Percentiles rank a stretch among this genome's conserved stretches.
phyloP scores from a whole-genome alignment of 2,329 filamentous ascomycete genomes.

The Fusarium longipes region DNA sequence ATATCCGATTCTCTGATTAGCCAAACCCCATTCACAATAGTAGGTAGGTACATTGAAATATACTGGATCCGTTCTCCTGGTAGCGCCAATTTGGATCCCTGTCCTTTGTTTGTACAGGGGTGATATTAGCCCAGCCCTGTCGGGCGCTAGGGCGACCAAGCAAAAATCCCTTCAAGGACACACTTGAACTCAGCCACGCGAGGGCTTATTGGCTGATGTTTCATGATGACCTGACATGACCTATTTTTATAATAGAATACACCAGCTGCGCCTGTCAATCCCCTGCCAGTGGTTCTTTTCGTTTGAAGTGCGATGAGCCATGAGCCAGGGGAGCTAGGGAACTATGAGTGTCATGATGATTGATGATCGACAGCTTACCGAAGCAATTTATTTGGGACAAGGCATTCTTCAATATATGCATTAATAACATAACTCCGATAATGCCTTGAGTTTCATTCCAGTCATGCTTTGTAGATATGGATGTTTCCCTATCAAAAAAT shows the following conservation, averaged over 20 bases:
- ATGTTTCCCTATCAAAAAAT: not conserved
- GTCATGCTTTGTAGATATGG: not conserved
- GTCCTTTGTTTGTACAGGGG: slow-evolving; percentile 15
- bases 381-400: slow-evolving; percentile 23
- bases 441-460: slow-evolving; percentile 19
- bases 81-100: slow-evolving; percentile 30
- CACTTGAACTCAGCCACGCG: slow-evolving; percentile 26
- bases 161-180: slow-evolving; percentile 10
- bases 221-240: slow-evolving; percentile 26
- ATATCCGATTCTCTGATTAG: not conserved
- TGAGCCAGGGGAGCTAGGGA: too few relatives aligned
- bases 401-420: slow-evolving; percentile 21
- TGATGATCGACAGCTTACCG: slow-evolving; percentile 24
- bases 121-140: slow-evolving; percentile 31
- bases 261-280: slow-evolving; percentile 24
- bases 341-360: slow-evolving; percentile 12
- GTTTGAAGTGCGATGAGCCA: slow-evolving; percentile 4
- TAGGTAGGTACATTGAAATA: slow-evolving; percentile 11
- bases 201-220: slow-evolving; percentile 26
- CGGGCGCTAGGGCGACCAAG: slow-evolving; percentile 30
- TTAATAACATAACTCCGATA: not conserved
- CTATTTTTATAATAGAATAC: slow-evolving; percentile 34
- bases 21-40: slow-evolving; percentile 10
- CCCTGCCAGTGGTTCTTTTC: slow-evolving; percentile 2
- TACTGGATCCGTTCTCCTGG: slow-evolving; percentile 22